Conservation (phyloP, 139 green algal species). For the Chlamydomonas eustigma region DNA sequence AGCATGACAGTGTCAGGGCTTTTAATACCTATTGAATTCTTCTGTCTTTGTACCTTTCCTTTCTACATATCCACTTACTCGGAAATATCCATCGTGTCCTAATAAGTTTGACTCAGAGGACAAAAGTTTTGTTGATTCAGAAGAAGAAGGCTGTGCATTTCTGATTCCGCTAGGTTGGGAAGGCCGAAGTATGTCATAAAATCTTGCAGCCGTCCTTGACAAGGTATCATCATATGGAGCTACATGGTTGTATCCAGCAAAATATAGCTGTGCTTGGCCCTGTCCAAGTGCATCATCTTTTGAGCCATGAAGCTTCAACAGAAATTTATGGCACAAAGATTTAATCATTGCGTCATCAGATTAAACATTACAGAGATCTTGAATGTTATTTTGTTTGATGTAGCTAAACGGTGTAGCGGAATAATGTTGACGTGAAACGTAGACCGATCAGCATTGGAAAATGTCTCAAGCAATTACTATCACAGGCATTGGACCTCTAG, state of each 20-base stretch:
- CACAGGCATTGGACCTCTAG: slow-evolving; percentile 1
- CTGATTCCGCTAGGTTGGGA: not conserved
- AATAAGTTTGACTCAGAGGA: not conserved
- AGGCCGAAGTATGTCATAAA: not conserved
- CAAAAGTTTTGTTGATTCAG: not conserved
- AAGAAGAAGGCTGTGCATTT: not conserved
- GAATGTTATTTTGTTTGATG: too few relatives aligned
- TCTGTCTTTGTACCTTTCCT: not conserved
- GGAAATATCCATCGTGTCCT: not conserved
- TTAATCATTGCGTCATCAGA: too few relatives aligned
- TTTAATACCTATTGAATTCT: not conserved
- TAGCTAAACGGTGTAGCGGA: too few relatives aligned
- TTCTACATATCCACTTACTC: not conserved
- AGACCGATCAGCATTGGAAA: not conserved
- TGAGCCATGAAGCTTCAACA: not conserved
- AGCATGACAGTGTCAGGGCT: not conserved
- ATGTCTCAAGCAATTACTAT: slow-evolving; percentile 10
- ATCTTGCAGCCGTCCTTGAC: not conserved
- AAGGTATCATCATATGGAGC: not conserved
- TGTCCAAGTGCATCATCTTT: not conserved
- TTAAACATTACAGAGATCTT: too few relatives aligned
- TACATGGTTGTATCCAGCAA: not conserved
- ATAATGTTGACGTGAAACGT: too few relatives aligned
- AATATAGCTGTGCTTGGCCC: not conserved
- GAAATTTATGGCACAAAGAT: not conserved